A percentile compares a stretch with the other conserved stretches of the same genome.
phyloP scores from a whole-genome alignment of 805 yeast species.

The Lipomyces orientalis region DNA sequence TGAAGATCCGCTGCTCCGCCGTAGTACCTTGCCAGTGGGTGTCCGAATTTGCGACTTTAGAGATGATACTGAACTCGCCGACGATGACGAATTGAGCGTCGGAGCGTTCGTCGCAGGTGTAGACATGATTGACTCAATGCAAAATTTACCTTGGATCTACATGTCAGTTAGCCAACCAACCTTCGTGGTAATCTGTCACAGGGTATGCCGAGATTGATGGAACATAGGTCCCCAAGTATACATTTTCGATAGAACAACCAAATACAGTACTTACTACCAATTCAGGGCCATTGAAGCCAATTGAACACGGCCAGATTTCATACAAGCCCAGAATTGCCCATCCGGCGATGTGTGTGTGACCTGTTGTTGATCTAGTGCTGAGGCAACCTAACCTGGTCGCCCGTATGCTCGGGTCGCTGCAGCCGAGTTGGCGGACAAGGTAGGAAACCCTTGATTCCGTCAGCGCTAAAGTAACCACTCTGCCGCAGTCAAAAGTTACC shows the following conservation, averaged over 20 bases:
- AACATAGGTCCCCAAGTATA: neutral
- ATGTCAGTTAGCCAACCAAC: neutral
- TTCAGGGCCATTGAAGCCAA: neutral
- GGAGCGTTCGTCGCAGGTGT: neutral
- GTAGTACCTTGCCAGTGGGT: neutral
- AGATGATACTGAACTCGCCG: slow-evolving; percentile 8
- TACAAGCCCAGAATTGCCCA: neutral
- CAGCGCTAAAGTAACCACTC: neutral
- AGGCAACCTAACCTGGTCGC: too few species aligned
- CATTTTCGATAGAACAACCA: neutral
- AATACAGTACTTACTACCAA: neutral
- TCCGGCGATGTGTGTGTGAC: neutral
- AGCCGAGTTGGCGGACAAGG: neutral
- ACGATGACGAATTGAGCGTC: slow-evolving; percentile 1
- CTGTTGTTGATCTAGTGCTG: too few species aligned
- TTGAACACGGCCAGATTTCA: neutral
- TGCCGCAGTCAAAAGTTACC: neutral
- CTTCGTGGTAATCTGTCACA: neutral
- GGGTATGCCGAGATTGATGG: too few species aligned
- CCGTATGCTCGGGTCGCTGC: neutral
- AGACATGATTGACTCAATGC: neutral
- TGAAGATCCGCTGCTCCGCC: slow-evolving; percentile 5
- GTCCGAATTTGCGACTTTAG: slow-evolving; percentile 7
- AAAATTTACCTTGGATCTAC: neutral
- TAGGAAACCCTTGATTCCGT: neutral